Percentiles rank a stretch among this genome's conserved stretches.
Evolutionary conservation across 352 stramenopile genomes (phyloP).

Genomic region (Phytophthora hibernalis): DNA sequence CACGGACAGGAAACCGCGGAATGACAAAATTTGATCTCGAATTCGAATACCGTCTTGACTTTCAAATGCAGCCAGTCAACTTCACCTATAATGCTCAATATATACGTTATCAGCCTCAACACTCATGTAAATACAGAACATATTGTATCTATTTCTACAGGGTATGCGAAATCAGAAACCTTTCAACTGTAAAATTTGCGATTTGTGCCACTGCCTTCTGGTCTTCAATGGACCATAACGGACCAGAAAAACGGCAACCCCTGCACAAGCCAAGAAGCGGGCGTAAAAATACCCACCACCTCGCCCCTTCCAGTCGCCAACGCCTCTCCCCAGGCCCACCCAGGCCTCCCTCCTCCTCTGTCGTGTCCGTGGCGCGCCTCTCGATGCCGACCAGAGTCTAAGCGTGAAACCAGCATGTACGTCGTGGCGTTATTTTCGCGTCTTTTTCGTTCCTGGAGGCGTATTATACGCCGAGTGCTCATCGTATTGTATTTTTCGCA

Average conservation of each 20-base stretch:
- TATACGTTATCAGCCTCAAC: no score
- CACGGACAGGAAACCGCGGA: no score
- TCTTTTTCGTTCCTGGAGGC: neutral
- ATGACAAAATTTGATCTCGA: no score
- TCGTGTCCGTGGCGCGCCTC: slow-evolving; percentile 2
- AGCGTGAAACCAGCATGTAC: slow-evolving; percentile 28
- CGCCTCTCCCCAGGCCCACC: neutral
- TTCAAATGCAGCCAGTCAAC: no score
- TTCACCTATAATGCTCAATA: no score
- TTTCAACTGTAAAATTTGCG: neutral
- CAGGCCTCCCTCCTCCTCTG: neutral
- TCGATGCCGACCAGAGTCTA: slow-evolving; percentile 34
- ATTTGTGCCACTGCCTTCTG: neutral
- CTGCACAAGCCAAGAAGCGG: slow-evolving; percentile 34
- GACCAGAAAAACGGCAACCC: slow-evolving; percentile 14
- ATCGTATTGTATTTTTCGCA: neutral
- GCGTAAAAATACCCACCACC: slow-evolving; percentile 35
- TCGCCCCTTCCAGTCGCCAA: neutral
- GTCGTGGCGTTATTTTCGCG: neutral
- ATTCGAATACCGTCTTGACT: no score
- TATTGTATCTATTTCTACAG: no score
- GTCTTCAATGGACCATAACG: neutral
- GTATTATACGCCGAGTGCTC: slow-evolving; percentile 6
- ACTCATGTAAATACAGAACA: no score
- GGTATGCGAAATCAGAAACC: no score